phyloP scores from a whole-genome alignment of 176 grass and related monocot species.

The Tillandsia fasciculata region DNA sequence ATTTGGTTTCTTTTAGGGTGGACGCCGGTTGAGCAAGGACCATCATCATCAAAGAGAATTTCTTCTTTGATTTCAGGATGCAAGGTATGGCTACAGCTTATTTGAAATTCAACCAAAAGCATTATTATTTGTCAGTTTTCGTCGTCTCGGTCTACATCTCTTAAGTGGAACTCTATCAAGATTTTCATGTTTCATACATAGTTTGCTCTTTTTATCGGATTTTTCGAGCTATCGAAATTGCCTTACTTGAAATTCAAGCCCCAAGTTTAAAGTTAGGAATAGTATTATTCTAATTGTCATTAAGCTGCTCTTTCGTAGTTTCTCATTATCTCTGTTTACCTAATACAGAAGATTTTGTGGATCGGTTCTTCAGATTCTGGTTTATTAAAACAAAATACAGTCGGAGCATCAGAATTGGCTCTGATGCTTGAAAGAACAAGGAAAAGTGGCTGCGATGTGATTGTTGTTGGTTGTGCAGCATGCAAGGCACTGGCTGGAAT shows the following conservation, averaged over 20 bases:
- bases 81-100: constrained; percentile 37
- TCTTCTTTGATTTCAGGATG: constrained; percentile 49
- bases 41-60: constrained; percentile 60
- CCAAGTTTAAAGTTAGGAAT: too few relatives aligned
- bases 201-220: background rate
- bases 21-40: constrained; percentile 78
- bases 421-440: constrained; percentile 45
- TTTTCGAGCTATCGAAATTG: background rate
- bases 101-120: background rate
- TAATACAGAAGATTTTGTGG: constrained; percentile 75
- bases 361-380: constrained; percentile 47
- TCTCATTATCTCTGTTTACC: constrained; percentile 9
- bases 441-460: constrained; percentile 41
- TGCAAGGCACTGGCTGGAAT: constrained; percentile 48
- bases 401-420: constrained; percentile 41
- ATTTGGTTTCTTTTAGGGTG: constrained; percentile 42
- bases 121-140: too few relatives aligned
- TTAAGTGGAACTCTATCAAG: background rate
- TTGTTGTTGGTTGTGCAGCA: constrained; percentile 53
- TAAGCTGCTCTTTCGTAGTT: too few relatives aligned
- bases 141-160: too few relatives aligned
- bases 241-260: too few relatives aligned
- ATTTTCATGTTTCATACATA: background rate
- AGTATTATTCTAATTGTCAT: too few relatives aligned
- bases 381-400: constrained; percentile 28